A percentile compares a stretch with the other conserved stretches of the same genome.
These are phyloP conservation scores for Lactarius tabidus DNA, from an alignment of 768 basidiomycete species.

Conservation along the genomic window DNA sequence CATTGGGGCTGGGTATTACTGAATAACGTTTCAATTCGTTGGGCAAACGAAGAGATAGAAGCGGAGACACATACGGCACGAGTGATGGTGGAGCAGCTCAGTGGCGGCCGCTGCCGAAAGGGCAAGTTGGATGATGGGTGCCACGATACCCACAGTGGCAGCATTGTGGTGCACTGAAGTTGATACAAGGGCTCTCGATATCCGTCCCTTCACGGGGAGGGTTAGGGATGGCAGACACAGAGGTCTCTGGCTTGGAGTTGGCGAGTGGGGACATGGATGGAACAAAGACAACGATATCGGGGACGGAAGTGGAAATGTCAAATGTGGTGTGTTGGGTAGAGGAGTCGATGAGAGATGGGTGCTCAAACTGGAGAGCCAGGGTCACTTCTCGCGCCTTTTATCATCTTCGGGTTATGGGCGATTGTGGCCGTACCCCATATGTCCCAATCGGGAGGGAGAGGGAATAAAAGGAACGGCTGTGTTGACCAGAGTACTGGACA, in stretches of 20 bases:
- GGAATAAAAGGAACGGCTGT: constrained; percentile 5
- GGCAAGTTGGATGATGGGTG: constrained; percentile 49
- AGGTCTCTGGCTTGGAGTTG: constrained; percentile 13
- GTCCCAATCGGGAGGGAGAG: constrained; percentile 6
- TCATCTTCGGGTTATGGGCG: constrained; percentile 14
- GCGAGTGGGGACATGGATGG: constrained; percentile 24
- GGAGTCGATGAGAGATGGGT: constrained; percentile 5
- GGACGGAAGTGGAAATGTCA: neutral
- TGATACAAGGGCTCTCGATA: constrained; percentile 33
- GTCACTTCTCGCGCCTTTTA: constrained; percentile 12
- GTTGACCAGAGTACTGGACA: constrained; percentile 16
- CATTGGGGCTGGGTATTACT: constrained; percentile 9
- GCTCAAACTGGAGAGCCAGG: constrained; percentile 7
- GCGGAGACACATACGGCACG: constrained; percentile 2
- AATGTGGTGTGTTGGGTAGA: constrained; percentile 8
- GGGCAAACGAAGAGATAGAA: neutral
- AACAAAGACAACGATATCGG: constrained; percentile 2
- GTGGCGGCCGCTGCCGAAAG: constrained; percentile 42
- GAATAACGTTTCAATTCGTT: neutral
- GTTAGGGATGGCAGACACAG: constrained; percentile 2
- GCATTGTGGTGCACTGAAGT: constrained; percentile 61
- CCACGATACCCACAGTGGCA: constrained; percentile 70
- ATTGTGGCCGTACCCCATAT: constrained; percentile 18
- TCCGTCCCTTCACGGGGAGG: constrained; percentile 26
- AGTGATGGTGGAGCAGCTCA: constrained; percentile 27